phyloP scores from a whole-genome alignment of 352 stramenopile genomes.

The Aphanomyces stellatus region DNA sequence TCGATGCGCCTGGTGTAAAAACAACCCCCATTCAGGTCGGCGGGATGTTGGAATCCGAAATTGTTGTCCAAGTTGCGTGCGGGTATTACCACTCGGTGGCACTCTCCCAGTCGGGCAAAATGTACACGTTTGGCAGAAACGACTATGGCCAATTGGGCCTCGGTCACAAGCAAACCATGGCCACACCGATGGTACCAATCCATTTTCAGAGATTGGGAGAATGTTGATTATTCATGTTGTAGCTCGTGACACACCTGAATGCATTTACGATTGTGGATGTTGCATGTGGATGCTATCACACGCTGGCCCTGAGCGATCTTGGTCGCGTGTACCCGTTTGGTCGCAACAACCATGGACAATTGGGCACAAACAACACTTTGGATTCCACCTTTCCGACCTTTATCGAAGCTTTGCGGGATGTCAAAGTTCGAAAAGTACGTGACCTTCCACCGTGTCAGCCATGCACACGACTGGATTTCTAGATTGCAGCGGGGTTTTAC shows the following conservation, averaged over 20 bases:
- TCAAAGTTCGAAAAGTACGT: slow-evolving; percentile 52
- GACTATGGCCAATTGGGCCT: slow-evolving; percentile 91
- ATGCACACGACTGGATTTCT: not conserved
- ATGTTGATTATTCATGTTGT: not conserved
- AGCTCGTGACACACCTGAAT: slow-evolving; percentile 45
- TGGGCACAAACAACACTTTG: slow-evolving; percentile 65
- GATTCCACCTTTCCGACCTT: slow-evolving; percentile 69
- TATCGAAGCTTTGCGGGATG: slow-evolving; percentile 49
- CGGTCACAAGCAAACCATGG: slow-evolving; percentile 67
- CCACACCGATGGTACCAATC: slow-evolving; percentile 39
- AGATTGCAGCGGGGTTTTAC: slow-evolving; percentile 90
- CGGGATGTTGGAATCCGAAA: slow-evolving; percentile 45
- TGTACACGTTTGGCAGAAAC: slow-evolving; percentile 88
- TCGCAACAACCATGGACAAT: slow-evolving; percentile 90
- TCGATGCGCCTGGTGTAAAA: slow-evolving; percentile 42
- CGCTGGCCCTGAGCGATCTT: slow-evolving; percentile 67
- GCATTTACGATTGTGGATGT: slow-evolving; percentile 58
- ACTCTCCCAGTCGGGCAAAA: slow-evolving; percentile 47
- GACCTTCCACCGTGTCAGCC: not conserved
- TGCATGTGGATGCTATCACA: slow-evolving; percentile 82
- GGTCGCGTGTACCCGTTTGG: slow-evolving; percentile 88
- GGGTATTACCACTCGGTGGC: slow-evolving; percentile 89
- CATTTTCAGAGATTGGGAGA: not conserved
- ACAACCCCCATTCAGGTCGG: slow-evolving; percentile 35
- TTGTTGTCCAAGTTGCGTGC: slow-evolving; percentile 72